phyloP scores from a whole-genome alignment of 768 basidiomycete genomes.

The Podaxis rugospora region DNA sequence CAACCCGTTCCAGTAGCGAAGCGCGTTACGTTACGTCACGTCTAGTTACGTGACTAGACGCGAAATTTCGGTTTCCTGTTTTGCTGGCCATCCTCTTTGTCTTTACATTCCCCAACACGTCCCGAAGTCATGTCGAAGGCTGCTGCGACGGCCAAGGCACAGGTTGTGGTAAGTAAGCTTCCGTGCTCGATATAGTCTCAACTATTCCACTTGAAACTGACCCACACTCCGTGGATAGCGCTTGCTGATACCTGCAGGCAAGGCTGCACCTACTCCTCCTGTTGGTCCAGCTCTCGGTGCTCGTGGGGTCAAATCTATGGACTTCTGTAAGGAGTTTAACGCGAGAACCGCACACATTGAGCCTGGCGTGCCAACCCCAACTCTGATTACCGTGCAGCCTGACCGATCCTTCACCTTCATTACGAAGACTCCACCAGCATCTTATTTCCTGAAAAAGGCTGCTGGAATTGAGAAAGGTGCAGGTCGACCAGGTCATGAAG shows the following conservation, averaged over 20 bases:
- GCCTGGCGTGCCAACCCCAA: conserved; percentile 84
- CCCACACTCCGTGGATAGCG: conserved; percentile 42
- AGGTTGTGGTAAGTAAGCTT: conserved; percentile 66
- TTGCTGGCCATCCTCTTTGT: not conserved
- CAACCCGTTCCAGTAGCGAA: not conserved
- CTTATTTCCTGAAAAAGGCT: conserved; percentile 88
- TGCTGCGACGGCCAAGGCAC: conserved; percentile 56
- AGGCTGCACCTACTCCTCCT: conserved; percentile 93
- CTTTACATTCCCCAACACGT: not conserved
- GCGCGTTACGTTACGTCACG: conserved; percentile 6
- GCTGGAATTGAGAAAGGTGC: conserved; percentile 90
- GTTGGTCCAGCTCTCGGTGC: conserved; percentile 98
- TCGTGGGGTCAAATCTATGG: conserved; percentile 98
- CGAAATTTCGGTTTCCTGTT: not conserved
- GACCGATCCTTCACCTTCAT: conserved; percentile 94
- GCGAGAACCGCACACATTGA: conserved; percentile 89
- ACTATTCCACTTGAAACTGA: conserved; percentile 11
- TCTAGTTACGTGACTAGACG: conserved; percentile 12
- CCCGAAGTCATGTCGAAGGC: conserved; percentile 60
- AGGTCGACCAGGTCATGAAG: conserved; percentile 74
- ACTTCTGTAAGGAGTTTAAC: conserved; percentile 99
- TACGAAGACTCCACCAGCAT: conserved; percentile 86
- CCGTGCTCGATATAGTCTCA: not conserved
- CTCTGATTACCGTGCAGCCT: conserved; percentile 88
- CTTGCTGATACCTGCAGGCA: conserved; percentile 85